Conservation (phyloP, 1,139 yeast species). For the Yamadazyma taylorii region DNA sequence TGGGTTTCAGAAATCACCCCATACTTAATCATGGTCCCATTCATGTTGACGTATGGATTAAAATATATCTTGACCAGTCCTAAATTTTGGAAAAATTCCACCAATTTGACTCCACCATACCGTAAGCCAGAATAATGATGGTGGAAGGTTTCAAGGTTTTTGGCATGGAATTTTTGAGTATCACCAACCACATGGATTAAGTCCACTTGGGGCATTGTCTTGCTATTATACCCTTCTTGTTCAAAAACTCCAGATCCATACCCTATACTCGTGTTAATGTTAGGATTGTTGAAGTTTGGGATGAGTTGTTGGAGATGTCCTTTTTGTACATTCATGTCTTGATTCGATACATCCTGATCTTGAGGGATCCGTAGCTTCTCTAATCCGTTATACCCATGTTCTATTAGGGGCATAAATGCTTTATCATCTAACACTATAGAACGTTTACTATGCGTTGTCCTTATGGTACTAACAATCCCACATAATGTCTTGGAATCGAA, state of each 20-base stretch:
- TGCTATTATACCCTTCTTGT: constrained; percentile 57
- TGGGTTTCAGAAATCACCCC: constrained; percentile 74
- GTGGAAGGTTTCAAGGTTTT: constrained; percentile 64
- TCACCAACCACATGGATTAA: constrained; percentile 81
- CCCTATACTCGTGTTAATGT: constrained; percentile 46
- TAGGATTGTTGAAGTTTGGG: not conserved
- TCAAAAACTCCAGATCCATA: constrained; percentile 94
- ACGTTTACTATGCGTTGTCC: too few species aligned
- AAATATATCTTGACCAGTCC: constrained; percentile 88
- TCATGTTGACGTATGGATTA: constrained; percentile 78
- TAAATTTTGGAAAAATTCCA: constrained; percentile 61
- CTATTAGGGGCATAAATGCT: not conserved
- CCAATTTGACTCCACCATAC: constrained; percentile 56
- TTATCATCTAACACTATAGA: not conserved
- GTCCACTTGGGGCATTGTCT: constrained; percentile 61
- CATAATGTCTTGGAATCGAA: too few species aligned
- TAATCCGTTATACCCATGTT: constrained; percentile 1
- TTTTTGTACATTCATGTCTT: not conserved
- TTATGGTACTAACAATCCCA: too few species aligned
- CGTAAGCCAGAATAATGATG: constrained; percentile 75
- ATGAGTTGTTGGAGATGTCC: not conserved
- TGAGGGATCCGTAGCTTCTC: too few species aligned
- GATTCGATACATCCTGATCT: not conserved
- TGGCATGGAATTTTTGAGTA: constrained; percentile 71
- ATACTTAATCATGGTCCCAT: constrained; percentile 63